Percentiles rank a stretch among this genome's conserved stretches.
Evolutionary conservation across 75 land plant genomes (phyloP).

Genomic region (Selaginella moellendorffii): DNA sequence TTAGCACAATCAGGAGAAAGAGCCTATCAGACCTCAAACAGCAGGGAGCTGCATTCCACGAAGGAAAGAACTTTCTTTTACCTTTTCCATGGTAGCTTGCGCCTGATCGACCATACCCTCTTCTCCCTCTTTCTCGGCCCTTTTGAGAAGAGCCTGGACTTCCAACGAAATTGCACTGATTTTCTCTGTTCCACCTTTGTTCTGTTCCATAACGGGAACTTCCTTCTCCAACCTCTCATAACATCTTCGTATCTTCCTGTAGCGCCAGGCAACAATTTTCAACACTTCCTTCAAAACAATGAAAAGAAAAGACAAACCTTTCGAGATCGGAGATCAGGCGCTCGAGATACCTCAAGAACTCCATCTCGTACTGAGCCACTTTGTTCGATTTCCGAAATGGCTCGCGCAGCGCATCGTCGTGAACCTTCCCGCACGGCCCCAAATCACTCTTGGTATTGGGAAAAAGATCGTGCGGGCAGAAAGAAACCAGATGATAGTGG

Average conservation of each 20-base stretch:
- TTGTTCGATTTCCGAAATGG: constrained; percentile 18
- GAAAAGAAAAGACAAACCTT: constrained; percentile 10
- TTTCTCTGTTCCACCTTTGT: constrained; percentile 15
- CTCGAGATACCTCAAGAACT: constrained; percentile 24
- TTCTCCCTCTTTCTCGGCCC: constrained; percentile 24
- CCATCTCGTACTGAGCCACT: constrained; percentile 21
- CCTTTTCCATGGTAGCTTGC: constrained; percentile 23
- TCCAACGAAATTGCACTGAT: constrained; percentile 21
- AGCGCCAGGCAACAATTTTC: not conserved
- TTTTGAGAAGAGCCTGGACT: constrained; percentile 20
- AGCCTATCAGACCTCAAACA: no score
- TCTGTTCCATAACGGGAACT: constrained; percentile 20
- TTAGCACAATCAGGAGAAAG: no score
- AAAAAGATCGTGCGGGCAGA: constrained; percentile 9
- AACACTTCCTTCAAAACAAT: not conserved
- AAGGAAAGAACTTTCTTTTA: no score
- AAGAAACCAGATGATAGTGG: constrained; percentile 3
- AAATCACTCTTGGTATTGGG: constrained; percentile 7
- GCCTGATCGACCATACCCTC: constrained; percentile 27
- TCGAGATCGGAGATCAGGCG: constrained; percentile 24
- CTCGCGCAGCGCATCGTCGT: constrained; percentile 22
- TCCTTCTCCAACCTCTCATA: constrained; percentile 24
- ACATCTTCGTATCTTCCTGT: constrained; percentile 28
- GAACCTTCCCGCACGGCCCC: constrained; percentile 16
- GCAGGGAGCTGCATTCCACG: no score